Percentiles rank a stretch among this genome's conserved stretches.
phyloP scores from a whole-genome alignment of 306 rosid species.

The apple (Malus domestica) region DNA sequence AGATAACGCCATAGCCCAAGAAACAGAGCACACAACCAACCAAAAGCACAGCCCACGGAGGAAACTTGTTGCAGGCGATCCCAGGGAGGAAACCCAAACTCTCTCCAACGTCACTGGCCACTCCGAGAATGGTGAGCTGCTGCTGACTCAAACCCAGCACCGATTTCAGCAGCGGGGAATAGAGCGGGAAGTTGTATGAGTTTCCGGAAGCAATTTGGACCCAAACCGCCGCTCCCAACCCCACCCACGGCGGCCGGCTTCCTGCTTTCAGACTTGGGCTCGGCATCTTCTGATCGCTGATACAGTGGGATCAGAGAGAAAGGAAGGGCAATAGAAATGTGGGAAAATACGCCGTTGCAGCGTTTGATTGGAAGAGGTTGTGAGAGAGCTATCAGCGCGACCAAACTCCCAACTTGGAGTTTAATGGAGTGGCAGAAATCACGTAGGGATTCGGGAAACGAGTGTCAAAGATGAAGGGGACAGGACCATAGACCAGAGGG shows the following conservation, averaged over 20 bases:
- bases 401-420: not conserved
- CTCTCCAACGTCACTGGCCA: slow-evolving; percentile 79
- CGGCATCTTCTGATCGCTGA: slow-evolving; percentile 23
- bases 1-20: slow-evolving; percentile 65
- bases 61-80: slow-evolving; percentile 65
- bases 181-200: slow-evolving; percentile 63
- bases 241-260: slow-evolving; percentile 92
- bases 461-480: not conserved
- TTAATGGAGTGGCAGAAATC: not conserved
- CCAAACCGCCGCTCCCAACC: slow-evolving; percentile 88
- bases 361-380: not conserved
- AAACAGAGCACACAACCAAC: slow-evolving; percentile 53
- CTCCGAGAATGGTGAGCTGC: slow-evolving; percentile 69
- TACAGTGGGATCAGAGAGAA: not conserved
- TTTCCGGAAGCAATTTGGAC: slow-evolving; percentile 56
- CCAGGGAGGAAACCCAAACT: slow-evolving; percentile 60
- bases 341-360: not conserved
- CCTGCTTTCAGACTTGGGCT: slow-evolving; percentile 55
- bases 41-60: slow-evolving; percentile 77
- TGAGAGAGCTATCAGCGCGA: not conserved
- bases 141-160: slow-evolving; percentile 65
- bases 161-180: slow-evolving; percentile 62
- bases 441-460: not conserved
- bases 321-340: not conserved
- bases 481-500: not conserved